These are phyloP conservation scores for Allium cepa DNA, from an alignment of 106 monocot species.

Conservation along the genomic window DNA sequence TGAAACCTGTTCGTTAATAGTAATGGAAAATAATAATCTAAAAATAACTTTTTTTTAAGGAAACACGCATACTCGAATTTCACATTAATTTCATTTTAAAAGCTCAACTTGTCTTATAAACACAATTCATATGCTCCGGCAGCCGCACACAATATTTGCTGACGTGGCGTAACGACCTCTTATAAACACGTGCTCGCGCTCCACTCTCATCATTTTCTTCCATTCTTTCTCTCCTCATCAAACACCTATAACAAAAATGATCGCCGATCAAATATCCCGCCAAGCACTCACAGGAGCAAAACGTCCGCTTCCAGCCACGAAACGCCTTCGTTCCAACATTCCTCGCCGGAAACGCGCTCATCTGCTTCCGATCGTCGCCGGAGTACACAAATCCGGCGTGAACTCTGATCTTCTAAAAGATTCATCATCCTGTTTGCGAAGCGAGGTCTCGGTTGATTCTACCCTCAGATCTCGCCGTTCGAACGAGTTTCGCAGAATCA, in stretches of 20 bases:
- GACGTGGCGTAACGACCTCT: slow-evolving; percentile 1
- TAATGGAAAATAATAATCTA: too few relatives aligned
- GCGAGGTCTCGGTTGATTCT: slow-evolving; percentile 36
- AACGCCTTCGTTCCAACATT: slow-evolving; percentile 41
- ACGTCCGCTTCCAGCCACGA: neutral
- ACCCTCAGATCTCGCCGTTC: slow-evolving; percentile 4
- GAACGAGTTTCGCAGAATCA: slow-evolving; percentile 28
- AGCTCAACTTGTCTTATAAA: too few relatives aligned
- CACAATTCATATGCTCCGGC: too few relatives aligned
- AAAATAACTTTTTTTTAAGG: too few relatives aligned
- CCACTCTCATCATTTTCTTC: neutral
- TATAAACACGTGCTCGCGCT: neutral
- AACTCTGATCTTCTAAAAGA: slow-evolving; percentile 18
- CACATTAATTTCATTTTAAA: too few relatives aligned
- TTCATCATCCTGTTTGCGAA: slow-evolving; percentile 39
- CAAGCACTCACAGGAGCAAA: neutral
- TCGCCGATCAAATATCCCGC: neutral
- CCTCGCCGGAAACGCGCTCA: slow-evolving; percentile 33
- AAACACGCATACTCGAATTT: too few relatives aligned
- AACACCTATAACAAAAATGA: neutral
- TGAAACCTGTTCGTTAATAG: too few relatives aligned
- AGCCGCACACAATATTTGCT: neutral
- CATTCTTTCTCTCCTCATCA: neutral
- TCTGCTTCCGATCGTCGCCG: slow-evolving; percentile 7
- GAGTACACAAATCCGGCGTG: neutral